Base-by-base conservation (phyloP, 2,329 filamentous ascomycete genomes). In the Rutstroemia sp. region DNA sequence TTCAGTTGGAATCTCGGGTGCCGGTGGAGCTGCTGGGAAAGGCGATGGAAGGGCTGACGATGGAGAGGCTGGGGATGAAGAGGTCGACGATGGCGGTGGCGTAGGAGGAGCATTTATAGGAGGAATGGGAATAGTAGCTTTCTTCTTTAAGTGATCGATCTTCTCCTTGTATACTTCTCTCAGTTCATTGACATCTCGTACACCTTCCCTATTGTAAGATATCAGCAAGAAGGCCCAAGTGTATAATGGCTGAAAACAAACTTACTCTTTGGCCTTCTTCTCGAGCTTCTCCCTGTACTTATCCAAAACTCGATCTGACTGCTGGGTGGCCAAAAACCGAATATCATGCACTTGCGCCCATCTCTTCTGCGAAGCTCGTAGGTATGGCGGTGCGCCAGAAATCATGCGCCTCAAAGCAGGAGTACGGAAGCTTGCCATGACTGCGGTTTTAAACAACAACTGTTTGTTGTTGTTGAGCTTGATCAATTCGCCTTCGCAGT, bases 321-420 rank as follows among this genome's bases (percentile, higher is more conserved):
- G 76, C 60, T 91, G 88, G 16, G 90, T 94, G 59, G 87, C 87
- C 47, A 96, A 81, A 77, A 92, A 95, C 62, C 92, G 89, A 48
- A 95, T 85, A 72, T 96, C 89, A 72, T 95, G 89, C 30, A 96
- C 91, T 67, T 89, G 89, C 2, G 92, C 92, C 87, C 89, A 95
- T 70, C 92, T 84, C 56, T 86, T 83, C 72, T 96, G 92, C 7
- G 72, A 66, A 16, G 65, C 65, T 54, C 66, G 67, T 44, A 69
- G 54, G 57, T 64, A 68, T 4, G 67, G 67, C 10, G 66, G 57
- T 21, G 64, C 61, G 10, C 65, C 64, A 47, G 62, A 66, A 34
- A 67, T 53, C 17, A 64, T 44, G 57, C 77, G 73, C 41, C 80
- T 79, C 41, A 84, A 71, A 23, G 73, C 69, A 48, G 75, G 73